phyloP scores from a whole-genome alignment of 78 protist species.

The Fonticula alba region DNA sequence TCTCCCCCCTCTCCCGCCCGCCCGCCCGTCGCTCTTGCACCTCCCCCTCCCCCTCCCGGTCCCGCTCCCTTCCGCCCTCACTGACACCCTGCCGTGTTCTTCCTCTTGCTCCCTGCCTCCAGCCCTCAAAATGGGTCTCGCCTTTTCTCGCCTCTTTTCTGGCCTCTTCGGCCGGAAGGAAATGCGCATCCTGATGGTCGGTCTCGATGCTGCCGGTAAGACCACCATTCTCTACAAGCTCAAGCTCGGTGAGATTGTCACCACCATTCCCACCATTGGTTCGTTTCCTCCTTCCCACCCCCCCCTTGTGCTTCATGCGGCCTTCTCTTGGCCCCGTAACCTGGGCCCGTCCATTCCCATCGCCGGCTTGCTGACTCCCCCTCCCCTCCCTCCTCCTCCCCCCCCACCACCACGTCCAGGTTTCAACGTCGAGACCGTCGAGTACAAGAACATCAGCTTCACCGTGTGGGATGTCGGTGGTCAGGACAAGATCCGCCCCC shows the following conservation, averaged over 20 bases:
- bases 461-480: slow-evolving; percentile 69
- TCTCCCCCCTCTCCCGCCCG: too few relatives aligned
- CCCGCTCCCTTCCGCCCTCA: too few relatives aligned
- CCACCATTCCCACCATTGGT: slow-evolving; percentile 53
- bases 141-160: slow-evolving; percentile 36
- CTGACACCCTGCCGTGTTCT: too few relatives aligned
- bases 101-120: too few relatives aligned
- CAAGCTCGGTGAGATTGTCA: slow-evolving; percentile 55
- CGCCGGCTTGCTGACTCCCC: not conserved
- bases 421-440: slow-evolving; percentile 84
- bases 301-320: not conserved
- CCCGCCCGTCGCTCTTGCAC: too few relatives aligned
- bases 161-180: slow-evolving; percentile 50
- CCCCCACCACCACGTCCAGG: slow-evolving; percentile 34
- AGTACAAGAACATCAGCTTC: slow-evolving; percentile 71
- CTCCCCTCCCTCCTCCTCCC: not conserved
- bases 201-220: slow-evolving; percentile 43
- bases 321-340: not conserved
- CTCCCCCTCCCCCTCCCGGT: too few relatives aligned
- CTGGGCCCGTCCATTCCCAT: not conserved
- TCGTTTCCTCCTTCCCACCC: not conserved
- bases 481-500: slow-evolving; percentile 38
- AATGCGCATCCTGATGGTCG: slow-evolving; percentile 57
- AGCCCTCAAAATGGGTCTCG: too few relatives aligned
- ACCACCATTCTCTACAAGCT: slow-evolving; percentile 17